Conservation (phyloP, 2,329 filamentous ascomycete genomes). For the Stromatinia cepivora region DNA sequence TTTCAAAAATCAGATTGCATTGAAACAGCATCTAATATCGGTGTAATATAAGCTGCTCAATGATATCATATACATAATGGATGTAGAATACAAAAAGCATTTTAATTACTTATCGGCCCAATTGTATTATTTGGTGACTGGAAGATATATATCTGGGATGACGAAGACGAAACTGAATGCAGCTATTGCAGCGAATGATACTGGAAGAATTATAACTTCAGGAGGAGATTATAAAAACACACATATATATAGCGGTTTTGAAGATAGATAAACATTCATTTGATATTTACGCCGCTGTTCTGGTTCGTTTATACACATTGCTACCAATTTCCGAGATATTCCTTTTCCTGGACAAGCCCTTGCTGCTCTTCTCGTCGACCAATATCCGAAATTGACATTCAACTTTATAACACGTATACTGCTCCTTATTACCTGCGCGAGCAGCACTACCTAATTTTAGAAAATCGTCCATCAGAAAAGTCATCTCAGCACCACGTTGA, state of each 20-base stretch:
- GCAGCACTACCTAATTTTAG: conserved; percentile 2
- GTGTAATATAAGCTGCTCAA: conserved; percentile 17
- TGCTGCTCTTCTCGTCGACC: conserved; percentile 6
- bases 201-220: background rate
- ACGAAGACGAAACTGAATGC: background rate
- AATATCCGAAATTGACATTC: conserved; percentile 11
- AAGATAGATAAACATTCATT: background rate
- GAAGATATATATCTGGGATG: background rate
- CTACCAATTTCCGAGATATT: conserved; percentile 1
- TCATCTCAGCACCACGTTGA: conserved; percentile 10
- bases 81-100: background rate
- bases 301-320: conserved; percentile 6
- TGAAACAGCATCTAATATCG: conserved; percentile 24
- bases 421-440: conserved; percentile 10
- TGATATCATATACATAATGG: background rate
- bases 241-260: too few species aligned
- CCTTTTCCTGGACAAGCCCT: conserved; percentile 6
- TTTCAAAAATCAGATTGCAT: conserved; percentile 26
- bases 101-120: background rate
- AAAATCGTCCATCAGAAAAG: conserved; percentile 11
- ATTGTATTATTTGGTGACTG: background rate
- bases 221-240: too few species aligned
- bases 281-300: background rate
- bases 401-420: conserved; percentile 5
- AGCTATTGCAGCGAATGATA: background rate